phyloP scores from a whole-genome alignment of 768 basidiomycete genomes.

The Termitomyces bulborhizus region DNA sequence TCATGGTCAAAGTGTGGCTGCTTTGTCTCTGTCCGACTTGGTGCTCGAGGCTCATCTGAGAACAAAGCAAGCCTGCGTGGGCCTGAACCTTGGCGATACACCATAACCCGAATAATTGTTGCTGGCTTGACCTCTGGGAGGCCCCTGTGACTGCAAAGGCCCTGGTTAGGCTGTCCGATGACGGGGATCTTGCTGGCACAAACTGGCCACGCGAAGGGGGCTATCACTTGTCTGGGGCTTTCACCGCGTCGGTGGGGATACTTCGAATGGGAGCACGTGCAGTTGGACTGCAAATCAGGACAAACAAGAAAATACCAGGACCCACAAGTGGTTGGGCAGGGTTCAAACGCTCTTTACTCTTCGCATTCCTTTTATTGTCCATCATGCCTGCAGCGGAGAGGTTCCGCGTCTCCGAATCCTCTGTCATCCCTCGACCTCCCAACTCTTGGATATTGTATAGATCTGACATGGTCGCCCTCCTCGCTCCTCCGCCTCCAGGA shows the following conservation, averaged over 20 bases:
- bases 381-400: conserved; percentile 11
- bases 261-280: neutral
- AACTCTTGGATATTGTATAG: conserved; percentile 86
- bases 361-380: neutral
- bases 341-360: neutral
- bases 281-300: conserved; percentile 9
- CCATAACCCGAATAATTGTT: neutral
- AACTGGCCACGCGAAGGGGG: neutral
- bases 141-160: too few relatives aligned
- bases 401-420: neutral
- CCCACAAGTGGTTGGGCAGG: conserved; percentile 16
- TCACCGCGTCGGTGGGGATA: neutral
- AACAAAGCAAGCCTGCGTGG: neutral
- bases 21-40: neutral
- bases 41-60: neutral
- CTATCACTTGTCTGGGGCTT: neutral
- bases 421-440: conserved; percentile 57
- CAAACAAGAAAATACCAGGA: conserved; percentile 23
- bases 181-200: neutral
- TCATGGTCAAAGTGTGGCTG: neutral
- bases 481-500: conserved; percentile 29
- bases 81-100: neutral
- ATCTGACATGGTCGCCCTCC: conserved; percentile 43
- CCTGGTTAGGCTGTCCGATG: neutral
- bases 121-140: neutral